Conservation (phyloP, 768 basidiomycete genomes). For the Amanita thiersii region DNA sequence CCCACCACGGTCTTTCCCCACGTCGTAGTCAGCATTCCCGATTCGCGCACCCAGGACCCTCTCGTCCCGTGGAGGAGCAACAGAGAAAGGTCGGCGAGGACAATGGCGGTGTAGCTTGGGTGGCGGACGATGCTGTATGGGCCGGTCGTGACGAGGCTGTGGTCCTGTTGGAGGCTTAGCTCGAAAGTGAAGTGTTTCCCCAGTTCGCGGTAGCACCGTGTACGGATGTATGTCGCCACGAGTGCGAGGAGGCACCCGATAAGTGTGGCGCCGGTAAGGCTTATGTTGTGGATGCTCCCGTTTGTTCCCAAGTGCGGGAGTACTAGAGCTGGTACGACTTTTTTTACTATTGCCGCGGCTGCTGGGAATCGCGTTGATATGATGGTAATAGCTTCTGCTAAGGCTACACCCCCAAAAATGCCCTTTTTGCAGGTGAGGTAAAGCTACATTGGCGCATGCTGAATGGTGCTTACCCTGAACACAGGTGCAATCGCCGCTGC, state of each 20-base stretch:
- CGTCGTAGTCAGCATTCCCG: constrained; percentile 18
- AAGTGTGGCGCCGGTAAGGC: constrained; percentile 5
- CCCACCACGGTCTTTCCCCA: constrained; percentile 15
- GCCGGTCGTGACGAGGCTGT: constrained; percentile 18
- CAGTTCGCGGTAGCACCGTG: constrained; percentile 9
- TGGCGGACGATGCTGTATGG: constrained; percentile 22
- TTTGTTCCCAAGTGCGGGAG: too few relatives aligned
- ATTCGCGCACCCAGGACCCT: constrained; percentile 27
- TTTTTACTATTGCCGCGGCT: too few relatives aligned
- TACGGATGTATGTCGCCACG: constrained; percentile 6
- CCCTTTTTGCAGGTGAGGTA: too few relatives aligned
- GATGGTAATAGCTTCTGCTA: too few relatives aligned
- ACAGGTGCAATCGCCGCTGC: not conserved
- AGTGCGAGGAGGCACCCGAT: constrained; percentile 10
- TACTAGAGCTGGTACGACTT: too few relatives aligned
- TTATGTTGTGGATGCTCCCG: constrained; percentile 3
- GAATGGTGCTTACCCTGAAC: not conserved
- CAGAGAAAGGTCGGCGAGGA: constrained; percentile 21
- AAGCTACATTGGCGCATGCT: not conserved
- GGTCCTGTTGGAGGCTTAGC: constrained; percentile 23
- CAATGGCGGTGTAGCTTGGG: constrained; percentile 21
- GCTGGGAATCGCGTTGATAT: too few relatives aligned
- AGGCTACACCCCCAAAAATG: too few relatives aligned
- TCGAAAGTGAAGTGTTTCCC: constrained; percentile 18
- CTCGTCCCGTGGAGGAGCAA: constrained; percentile 15